Conservation (phyloP, 495 filamentous ascomycete species). For the Durotheca rogersii region DNA sequence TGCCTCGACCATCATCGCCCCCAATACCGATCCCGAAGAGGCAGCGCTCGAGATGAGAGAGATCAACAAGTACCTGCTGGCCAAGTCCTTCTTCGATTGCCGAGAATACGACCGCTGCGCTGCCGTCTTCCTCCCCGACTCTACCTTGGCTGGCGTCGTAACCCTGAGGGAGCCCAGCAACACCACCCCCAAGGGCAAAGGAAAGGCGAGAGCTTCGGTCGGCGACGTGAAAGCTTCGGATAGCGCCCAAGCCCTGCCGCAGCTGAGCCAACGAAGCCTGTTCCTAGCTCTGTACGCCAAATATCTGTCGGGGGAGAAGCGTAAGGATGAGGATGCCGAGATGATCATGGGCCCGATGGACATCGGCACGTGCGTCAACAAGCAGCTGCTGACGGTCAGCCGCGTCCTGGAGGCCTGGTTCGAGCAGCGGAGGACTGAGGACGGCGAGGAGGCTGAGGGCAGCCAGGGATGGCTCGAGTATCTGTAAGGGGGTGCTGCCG, state of each 20-base stretch:
- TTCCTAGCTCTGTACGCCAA: slow-evolving; percentile 93
- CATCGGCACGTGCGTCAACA: slow-evolving; percentile 77
- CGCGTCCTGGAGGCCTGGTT: slow-evolving; percentile 80
- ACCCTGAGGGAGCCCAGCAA: slow-evolving; percentile 48
- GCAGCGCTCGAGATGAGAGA: slow-evolving; percentile 77
- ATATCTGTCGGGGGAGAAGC: slow-evolving; percentile 91
- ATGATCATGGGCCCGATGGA: slow-evolving; percentile 96
- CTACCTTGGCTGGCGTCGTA: slow-evolving; percentile 62
- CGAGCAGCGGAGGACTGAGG: slow-evolving; percentile 56
- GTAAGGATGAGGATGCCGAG: slow-evolving; percentile 92
- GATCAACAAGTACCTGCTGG: slow-evolving; percentile 78
- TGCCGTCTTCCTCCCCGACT: slow-evolving; percentile 79
- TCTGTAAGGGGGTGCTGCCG: slow-evolving; percentile 44
- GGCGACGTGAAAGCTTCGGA: slow-evolving; percentile 12
- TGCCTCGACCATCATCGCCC: slow-evolving; percentile 48
- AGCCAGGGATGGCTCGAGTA: slow-evolving; percentile 96
- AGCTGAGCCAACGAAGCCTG: slow-evolving; percentile 82
- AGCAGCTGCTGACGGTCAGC: slow-evolving; percentile 72
- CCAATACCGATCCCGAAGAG: slow-evolving; percentile 63
- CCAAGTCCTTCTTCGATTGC: slow-evolving; percentile 94
- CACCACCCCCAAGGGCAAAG: slow-evolving; percentile 39
- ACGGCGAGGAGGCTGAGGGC: slow-evolving; percentile 53
- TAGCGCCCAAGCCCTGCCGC: slow-evolving; percentile 32
- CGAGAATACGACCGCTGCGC: slow-evolving; percentile 94
- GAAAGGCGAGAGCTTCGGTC: slow-evolving; percentile 56